Percentiles rank a stretch among this genome's conserved stretches.
Evolutionary conservation across 176 grass and related monocot genomes (phyloP).

Genomic region (Paspalum vaginatum): DNA sequence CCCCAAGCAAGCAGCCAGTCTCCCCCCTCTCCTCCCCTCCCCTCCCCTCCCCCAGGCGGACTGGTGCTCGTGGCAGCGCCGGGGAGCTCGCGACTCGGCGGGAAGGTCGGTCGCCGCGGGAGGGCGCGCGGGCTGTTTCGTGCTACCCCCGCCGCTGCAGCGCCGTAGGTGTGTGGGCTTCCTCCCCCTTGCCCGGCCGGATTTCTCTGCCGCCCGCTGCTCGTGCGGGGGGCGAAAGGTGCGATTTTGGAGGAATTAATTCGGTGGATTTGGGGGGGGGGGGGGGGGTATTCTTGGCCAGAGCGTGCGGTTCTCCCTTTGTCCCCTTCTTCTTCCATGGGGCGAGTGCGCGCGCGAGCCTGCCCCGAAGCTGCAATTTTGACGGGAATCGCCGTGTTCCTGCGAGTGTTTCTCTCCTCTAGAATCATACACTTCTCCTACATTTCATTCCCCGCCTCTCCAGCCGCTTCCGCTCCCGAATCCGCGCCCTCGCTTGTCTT

Average conservation of each 20-base stretch:
- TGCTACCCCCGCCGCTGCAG: not conserved
- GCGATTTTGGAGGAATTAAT: not conserved
- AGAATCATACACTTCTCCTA: not conserved
- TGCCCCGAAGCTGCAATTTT: not conserved
- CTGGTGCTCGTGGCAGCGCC: not conserved
- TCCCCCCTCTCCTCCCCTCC: not conserved
- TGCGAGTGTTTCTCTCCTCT: not conserved
- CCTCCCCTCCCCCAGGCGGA: not conserved
- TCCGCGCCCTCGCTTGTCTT: not conserved
- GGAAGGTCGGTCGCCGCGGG: slow-evolving; percentile 5
- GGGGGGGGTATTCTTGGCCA: not conserved
- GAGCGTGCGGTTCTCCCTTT: not conserved
- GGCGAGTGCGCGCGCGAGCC: not conserved
- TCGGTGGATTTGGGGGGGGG: not conserved
- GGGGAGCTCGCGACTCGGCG: slow-evolving; percentile 29
- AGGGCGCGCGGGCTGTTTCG: not conserved
- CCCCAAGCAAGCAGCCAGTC: slow-evolving; percentile 5
- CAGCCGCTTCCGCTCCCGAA: too few species aligned
- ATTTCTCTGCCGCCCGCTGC: not conserved
- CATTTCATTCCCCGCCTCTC: too few species aligned
- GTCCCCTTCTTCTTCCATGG: rapidly evolving
- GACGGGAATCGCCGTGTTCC: not conserved
- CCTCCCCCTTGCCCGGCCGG: too few species aligned
- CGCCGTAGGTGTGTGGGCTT: slow-evolving; percentile 14
- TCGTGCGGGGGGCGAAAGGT: not conserved